Evolutionary conservation across 2,329 filamentous ascomycete genomes (phyloP).

Genomic region (Onygenales sp.): DNA sequence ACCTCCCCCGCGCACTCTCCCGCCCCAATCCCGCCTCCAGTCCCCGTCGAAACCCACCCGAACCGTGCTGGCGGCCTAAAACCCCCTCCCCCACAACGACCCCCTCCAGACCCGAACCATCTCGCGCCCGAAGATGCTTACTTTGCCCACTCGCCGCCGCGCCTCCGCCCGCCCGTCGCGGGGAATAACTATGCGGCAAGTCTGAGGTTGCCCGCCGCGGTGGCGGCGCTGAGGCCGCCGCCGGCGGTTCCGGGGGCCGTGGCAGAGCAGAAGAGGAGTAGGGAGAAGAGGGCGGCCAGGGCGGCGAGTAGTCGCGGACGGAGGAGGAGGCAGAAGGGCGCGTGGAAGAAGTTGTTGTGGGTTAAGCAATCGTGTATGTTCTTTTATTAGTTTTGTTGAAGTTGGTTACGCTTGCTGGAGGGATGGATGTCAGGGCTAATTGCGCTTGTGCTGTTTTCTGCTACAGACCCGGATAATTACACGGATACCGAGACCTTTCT

Average conservation of each 20-base stretch:
- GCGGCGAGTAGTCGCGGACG: slow-evolving; percentile 47
- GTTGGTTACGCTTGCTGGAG: not conserved
- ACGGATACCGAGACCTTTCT: slow-evolving; percentile 95
- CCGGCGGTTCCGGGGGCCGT: slow-evolving; percentile 30
- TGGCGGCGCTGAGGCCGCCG: slow-evolving; percentile 33
- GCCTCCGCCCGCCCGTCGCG: slow-evolving; percentile 28
- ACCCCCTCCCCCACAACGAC: slow-evolving; percentile 19
- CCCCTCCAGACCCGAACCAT: slow-evolving; percentile 52
- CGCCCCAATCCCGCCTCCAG: slow-evolving; percentile 32
- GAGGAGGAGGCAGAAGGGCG: slow-evolving; percentile 59
- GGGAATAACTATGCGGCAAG: slow-evolving; percentile 26
- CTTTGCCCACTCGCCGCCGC: slow-evolving; percentile 52
- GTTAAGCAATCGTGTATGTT: slow-evolving; percentile 83
- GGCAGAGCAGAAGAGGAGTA: slow-evolving; percentile 2
- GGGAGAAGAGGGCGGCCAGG: slow-evolving; percentile 23
- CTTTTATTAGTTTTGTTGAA: not conserved
- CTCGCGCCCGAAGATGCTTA: slow-evolving; percentile 82
- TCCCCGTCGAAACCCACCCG: slow-evolving; percentile 38
- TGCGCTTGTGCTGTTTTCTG: not conserved
- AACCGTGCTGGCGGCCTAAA: slow-evolving; percentile 28
- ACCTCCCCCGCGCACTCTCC: slow-evolving; percentile 20
- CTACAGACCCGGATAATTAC: slow-evolving; percentile 88
- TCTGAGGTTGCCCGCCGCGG: slow-evolving; percentile 22
- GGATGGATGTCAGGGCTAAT: not conserved
- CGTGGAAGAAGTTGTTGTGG: slow-evolving; percentile 96